A percentile compares a stretch with the other conserved stretches of the same genome.
phyloP scores from a whole-genome alignment of 305 asterid genomes.

The Solanum hybrid region DNA sequence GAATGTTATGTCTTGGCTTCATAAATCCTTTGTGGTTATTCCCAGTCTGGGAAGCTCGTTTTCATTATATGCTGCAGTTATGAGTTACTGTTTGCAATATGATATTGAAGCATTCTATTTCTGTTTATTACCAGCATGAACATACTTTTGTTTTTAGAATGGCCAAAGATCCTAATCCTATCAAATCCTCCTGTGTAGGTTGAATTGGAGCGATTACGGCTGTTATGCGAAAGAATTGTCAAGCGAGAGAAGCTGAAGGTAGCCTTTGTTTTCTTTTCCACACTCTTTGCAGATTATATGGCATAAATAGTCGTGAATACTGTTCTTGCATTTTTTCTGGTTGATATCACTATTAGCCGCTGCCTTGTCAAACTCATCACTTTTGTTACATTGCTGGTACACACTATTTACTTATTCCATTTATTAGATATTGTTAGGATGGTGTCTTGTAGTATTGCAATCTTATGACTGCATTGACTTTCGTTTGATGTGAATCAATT shows the following conservation, averaged over 20 bases:
- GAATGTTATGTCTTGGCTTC: neutral
- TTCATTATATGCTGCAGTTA: neutral
- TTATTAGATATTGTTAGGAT: neutral
- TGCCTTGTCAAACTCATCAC: neutral
- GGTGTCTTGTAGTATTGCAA: neutral
- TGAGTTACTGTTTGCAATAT: neutral
- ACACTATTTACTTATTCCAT: neutral
- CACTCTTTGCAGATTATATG: neutral
- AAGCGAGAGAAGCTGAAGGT: slow-evolving; percentile 95
- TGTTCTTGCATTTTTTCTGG: neutral
- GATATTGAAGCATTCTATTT: neutral
- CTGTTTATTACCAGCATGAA: neutral
- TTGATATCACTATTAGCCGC: neutral
- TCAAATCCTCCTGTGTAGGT: slow-evolving; percentile 40
- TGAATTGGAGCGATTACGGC: slow-evolving; percentile 94
- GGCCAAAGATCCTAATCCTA: neutral
- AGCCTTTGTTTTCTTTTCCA: slow-evolving; percentile 11
- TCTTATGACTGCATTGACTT: neutral
- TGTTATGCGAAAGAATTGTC: slow-evolving; percentile 87
- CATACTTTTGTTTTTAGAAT: neutral
- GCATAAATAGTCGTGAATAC: neutral
- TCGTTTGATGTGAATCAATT: neutral
- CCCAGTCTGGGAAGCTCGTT: neutral
- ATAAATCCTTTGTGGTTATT: neutral
- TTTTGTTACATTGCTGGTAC: neutral